Conservation (phyloP, 371 early-diverging fungal species). For the Mortierella sp. region DNA sequence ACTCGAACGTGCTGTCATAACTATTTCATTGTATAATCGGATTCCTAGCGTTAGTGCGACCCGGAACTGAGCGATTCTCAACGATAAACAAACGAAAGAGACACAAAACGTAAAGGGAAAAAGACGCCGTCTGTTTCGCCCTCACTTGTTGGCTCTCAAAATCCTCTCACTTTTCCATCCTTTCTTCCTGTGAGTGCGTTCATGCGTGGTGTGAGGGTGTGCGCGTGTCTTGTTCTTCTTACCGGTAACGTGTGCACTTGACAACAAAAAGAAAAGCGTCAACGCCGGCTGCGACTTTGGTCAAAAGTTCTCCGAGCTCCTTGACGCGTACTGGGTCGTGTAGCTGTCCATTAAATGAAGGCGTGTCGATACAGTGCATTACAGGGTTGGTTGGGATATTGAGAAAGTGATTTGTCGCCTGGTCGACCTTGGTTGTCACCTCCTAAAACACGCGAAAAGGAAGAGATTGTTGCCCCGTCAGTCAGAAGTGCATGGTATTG, state of each 20-base stretch:
- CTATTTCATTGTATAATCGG: slow-evolving; percentile 16
- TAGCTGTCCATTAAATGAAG: slow-evolving; percentile 55
- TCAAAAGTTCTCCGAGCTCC: slow-evolving; percentile 41
- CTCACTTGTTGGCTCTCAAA: background rate
- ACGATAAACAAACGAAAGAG: background rate
- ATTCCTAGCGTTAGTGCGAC: background rate
- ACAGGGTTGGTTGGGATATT: slow-evolving; percentile 47
- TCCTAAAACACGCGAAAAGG: slow-evolving; percentile 25
- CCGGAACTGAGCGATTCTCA: background rate
- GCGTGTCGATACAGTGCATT: slow-evolving; percentile 59
- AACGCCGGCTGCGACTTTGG: slow-evolving; percentile 42
- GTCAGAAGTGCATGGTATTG: background rate
- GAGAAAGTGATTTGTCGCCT: slow-evolving; percentile 50
- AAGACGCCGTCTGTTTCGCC: background rate
- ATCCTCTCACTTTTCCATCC: background rate
- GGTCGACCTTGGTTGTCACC: slow-evolving; percentile 43
- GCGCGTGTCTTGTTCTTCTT: background rate
- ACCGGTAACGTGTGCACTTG: slow-evolving; percentile 59
- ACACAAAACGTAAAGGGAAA: background rate
- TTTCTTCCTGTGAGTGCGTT: background rate
- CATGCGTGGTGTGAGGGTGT: background rate
- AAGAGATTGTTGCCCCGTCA: background rate
- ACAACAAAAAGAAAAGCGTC: slow-evolving; percentile 60
- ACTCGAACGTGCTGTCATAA: slow-evolving; percentile 55
- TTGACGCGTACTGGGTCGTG: slow-evolving; percentile 42